Evolutionary conservation across 495 filamentous ascomycete genomes (phyloP).

Genomic region (Penicillium goetzii): DNA sequence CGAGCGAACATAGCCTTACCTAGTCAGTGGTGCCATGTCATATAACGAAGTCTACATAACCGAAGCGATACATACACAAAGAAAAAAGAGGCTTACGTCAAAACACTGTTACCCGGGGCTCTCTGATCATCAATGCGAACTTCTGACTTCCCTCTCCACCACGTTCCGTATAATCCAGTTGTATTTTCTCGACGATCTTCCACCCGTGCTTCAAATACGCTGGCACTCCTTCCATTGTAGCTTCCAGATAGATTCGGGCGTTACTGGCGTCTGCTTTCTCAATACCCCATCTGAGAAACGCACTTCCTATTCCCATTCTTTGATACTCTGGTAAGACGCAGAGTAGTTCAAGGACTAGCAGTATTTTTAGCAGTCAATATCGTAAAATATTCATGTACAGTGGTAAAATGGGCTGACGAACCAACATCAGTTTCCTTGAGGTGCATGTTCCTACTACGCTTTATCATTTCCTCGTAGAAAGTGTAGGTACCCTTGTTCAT

Average conservation of each 20-base stretch:
- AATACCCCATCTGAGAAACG: conserved; percentile 27
- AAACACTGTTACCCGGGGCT: too few relatives aligned
- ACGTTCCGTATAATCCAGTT: conserved; percentile 41
- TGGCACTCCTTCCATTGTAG: conserved; percentile 52
- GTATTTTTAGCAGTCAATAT: conserved; percentile 16
- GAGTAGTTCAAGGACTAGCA: conserved; percentile 33
- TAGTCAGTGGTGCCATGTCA: too few relatives aligned
- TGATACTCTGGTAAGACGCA: conserved; percentile 48
- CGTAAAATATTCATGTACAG: conserved; percentile 1
- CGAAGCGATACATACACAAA: too few relatives aligned
- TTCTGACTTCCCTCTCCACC: conserved; percentile 36
- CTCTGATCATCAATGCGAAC: conserved; percentile 35
- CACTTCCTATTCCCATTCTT: conserved; percentile 52
- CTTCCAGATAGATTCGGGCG: conserved; percentile 57
- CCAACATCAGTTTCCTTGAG: too few relatives aligned
- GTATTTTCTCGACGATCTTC: conserved; percentile 43
- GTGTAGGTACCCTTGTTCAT: too few relatives aligned
- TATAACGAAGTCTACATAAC: too few relatives aligned
- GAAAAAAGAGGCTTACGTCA: too few relatives aligned
- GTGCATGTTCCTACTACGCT: too few relatives aligned
- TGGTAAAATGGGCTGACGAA: too few relatives aligned
- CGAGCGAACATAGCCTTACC: too few relatives aligned
- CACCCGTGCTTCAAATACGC: conserved; percentile 58
- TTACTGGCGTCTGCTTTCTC: conserved; percentile 15
- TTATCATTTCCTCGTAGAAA: too few relatives aligned